Base-by-base conservation (phyloP, 768 basidiomycete genomes). In the Mrakia hoshinonis region DNA sequence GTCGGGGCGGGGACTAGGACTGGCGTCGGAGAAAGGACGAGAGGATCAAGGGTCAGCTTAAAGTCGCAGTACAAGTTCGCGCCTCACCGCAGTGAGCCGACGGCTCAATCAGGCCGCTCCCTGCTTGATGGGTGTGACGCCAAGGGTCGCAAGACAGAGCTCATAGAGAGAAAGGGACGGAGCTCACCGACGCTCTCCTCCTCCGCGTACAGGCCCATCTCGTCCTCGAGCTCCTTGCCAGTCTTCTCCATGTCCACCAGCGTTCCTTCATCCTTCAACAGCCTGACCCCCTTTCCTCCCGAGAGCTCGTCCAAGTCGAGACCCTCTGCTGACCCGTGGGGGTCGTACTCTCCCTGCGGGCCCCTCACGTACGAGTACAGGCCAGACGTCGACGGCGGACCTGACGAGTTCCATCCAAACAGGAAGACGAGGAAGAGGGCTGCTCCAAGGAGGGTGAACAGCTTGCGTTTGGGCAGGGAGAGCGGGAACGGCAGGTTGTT, bases 311-410 rank as follows among this genome's bases (percentile, higher is more conserved):
- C 48, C 29, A 3, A 39, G 43, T 52, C 70, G 2, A 22, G 18
- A 36, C n/a, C 38, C 43, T 64, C 69, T 2, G 15, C 67, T n/a
- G 31, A 52, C 9, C 51, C 39, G n/a, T 52, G 29, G 15, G 38
- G 49, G 24, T 68, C 67, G 36, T 68, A 68, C 54, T 68, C 67
- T 38, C 48, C 67, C 67, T 36, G 36, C 3, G 54, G 38, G 15
- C 46, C 49, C 10, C 15, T 48, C 24, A 7, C 31, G 31, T 15
- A 66, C 12, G 64, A 48, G 4, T 29, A 51, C 4, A 66, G 31
- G 0, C 43, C 43, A n/a, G 43, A 48, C 24, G 18, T 46, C 4
- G 26, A 29, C 39, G 63, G 22, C 22, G 63, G 47, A 18, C 43
- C 47, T n/a, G 62, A 47, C 46, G 43, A 48, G 64, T 51, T 66